Percentiles rank a stretch among this genome's conserved stretches.
These are phyloP conservation scores for Perilla frutescens DNA, from an alignment of 257 asterid species.

Conservation along the genomic window DNA sequence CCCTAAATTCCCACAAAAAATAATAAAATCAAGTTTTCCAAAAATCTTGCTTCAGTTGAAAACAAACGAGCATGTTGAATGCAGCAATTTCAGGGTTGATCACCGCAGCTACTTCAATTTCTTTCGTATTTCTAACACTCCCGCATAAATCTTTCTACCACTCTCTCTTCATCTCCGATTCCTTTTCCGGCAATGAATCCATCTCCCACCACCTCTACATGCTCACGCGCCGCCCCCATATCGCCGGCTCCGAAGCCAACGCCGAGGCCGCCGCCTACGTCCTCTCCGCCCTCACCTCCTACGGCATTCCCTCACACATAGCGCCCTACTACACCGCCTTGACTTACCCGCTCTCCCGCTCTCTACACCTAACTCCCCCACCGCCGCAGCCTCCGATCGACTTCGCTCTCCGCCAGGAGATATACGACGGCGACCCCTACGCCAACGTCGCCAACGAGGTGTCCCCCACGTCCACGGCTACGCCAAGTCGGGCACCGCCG, in stretches of 20 bases:
- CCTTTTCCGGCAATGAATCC: slow-evolving; percentile 57
- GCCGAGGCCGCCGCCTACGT: slow-evolving; percentile 79
- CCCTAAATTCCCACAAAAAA: no score
- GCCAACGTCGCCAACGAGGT: slow-evolving; percentile 59
- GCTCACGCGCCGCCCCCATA: slow-evolving; percentile 79
- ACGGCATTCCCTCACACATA: slow-evolving; percentile 50
- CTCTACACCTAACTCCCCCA: slow-evolving; percentile 51
- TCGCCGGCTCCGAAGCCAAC: slow-evolving; percentile 82
- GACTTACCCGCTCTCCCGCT: slow-evolving; percentile 72
- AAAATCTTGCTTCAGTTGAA: neutral
- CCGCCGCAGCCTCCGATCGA: slow-evolving; percentile 44
- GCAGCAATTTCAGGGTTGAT: slow-evolving; percentile 43
- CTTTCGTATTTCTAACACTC: slow-evolving; percentile 36
- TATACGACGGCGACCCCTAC: slow-evolving; percentile 64
- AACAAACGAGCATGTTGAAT: slow-evolving; percentile 34
- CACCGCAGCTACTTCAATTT: slow-evolving; percentile 45
- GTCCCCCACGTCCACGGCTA: slow-evolving; percentile 69
- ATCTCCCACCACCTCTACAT: slow-evolving; percentile 66
- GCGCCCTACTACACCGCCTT: slow-evolving; percentile 61
- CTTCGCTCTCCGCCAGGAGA: slow-evolving; percentile 62
- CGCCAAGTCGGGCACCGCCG: slow-evolving; percentile 76
- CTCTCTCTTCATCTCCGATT: slow-evolving; percentile 60
- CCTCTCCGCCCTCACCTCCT: slow-evolving; percentile 63
- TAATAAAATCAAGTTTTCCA: neutral
- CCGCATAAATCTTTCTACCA: slow-evolving; percentile 60